Evolutionary conservation across 805 yeast genomes (phyloP).

Genomic region (Yamadazyma paraphyllophila): DNA sequence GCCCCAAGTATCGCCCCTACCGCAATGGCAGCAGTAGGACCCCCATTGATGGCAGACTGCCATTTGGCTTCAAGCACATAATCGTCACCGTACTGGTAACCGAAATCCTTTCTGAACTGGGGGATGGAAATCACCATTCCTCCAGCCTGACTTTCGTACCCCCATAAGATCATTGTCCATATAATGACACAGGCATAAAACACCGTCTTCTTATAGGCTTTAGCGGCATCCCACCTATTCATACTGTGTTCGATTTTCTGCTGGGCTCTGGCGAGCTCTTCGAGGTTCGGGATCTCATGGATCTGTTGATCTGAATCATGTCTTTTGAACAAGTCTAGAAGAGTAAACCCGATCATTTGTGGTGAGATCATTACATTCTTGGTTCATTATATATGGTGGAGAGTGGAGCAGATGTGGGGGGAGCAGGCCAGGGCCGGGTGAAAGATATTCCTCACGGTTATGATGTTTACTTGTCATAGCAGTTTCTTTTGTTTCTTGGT

Average conservation of each 20-base stretch:
- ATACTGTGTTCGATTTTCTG: conserved; percentile 18
- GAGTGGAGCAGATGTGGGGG: background rate
- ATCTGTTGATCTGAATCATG: conserved; percentile 4
- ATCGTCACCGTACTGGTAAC: conserved; percentile 3
- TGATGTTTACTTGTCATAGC: too few species aligned
- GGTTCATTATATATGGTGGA: background rate
- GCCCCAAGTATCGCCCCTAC: conserved; percentile 6
- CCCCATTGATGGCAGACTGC: conserved; percentile 8
- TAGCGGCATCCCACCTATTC: conserved; percentile 7
- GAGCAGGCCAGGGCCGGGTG: too few species aligned
- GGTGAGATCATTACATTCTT: background rate
- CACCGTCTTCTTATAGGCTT: conserved; percentile 2
- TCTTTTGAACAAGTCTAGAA: conserved; percentile 2
- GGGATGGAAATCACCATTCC: conserved; percentile 8
- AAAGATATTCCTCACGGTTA: too few species aligned
- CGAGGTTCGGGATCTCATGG: conserved; percentile 5
- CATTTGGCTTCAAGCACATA: conserved; percentile 7
- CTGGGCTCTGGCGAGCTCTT: conserved; percentile 14
- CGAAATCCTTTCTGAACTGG: conserved; percentile 11
- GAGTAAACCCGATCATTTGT: conserved; percentile 3
- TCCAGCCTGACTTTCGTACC: conserved; percentile 11
- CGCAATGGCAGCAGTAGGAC: conserved; percentile 4
- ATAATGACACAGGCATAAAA: conserved; percentile 7
- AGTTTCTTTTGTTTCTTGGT: too few species aligned
- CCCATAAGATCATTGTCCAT: conserved; percentile 5